Base-by-base conservation (phyloP, 495 filamentous ascomycete genomes). In the Aspergillus wentii region DNA sequence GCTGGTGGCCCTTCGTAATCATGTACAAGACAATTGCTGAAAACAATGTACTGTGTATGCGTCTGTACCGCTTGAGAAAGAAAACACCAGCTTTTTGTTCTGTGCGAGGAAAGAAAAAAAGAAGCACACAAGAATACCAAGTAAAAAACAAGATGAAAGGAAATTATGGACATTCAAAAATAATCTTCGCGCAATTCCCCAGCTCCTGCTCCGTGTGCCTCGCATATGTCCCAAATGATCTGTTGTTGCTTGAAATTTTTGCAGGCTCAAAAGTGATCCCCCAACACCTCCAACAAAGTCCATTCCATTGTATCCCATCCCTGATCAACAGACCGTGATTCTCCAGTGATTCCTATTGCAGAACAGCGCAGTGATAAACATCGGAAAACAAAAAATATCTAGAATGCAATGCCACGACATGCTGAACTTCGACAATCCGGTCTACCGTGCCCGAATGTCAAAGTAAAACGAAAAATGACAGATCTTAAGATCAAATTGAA, bases 281-380 rank as follows among this genome's bases (percentile, higher is more conserved):
- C 62, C 59, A 66, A 66, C 62, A 69, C 61, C 64, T 53, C 59
- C 61, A 59, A 61, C 59, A 59, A 50, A 62, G 58, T 60, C 64
- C 64, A 52, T 62, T 54, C 59, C 62, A 56, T 48, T 63, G 62
- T 66, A 64, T 66, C 60, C 62, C 62, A 62, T 56, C 64, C 60
- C 48, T 59, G 55, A 66, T 66, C 64, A 66, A 63, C 52, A 62
- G n/a, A n/a, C 64, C 65, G 49, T 62, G 54, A 59, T 65, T 65
- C 65, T 65, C 65, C 65, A 56, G 61, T 57, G 59, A 64, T 59
- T 57, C 61, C 62, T 56, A 54, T 57, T 59, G 56, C 55, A 56
- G 46, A 62, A 64, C 41, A 50, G 58, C 52, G 62, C 65, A 61
- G 51, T 64, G 45, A 57, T 49, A 43, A 49, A 51, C 40, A 30